Evolutionary conservation across 768 basidiomycete genomes (phyloP).

Genomic region (Boletales sp.): DNA sequence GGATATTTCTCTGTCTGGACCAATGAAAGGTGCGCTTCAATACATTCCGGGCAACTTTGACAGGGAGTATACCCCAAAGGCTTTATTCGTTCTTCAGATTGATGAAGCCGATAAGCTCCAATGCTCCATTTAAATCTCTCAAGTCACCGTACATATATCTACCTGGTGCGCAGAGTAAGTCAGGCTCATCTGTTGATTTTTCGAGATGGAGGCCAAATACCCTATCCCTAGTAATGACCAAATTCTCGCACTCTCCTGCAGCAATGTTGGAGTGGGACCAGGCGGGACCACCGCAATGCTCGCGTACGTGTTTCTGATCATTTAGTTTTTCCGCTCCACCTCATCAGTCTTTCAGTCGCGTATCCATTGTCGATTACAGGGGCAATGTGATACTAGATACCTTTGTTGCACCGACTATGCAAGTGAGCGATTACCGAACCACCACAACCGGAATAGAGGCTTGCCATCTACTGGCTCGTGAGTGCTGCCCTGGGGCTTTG

Average conservation of each 20-base stretch:
- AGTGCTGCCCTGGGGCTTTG: conserved; percentile 5
- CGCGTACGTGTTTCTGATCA: conserved; percentile 50
- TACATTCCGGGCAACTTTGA: conserved; percentile 11
- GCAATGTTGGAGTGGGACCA: conserved; percentile 74
- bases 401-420: conserved; percentile 61
- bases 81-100: conserved; percentile 15
- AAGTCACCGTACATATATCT: conserved; percentile 24
- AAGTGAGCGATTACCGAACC: conserved; percentile 73
- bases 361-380: conserved; percentile 52
- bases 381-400: conserved; percentile 60
- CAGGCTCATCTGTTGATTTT: conserved; percentile 7
- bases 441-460: conserved; percentile 54
- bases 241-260: conserved; percentile 58
- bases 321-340: conserved; percentile 1
- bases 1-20: conserved; percentile 13
- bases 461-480: conserved; percentile 39
- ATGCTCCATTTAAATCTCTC: too few relatives aligned
- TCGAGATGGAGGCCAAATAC: conserved; percentile 31
- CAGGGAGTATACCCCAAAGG: conserved; percentile 13
- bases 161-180: conserved; percentile 17
- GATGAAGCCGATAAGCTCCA: conserved; percentile 25
- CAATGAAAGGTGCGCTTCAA: conserved; percentile 10
- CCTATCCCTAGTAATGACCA: conserved; percentile 38
- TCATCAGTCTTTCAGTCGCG: conserved; percentile 31
- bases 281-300: conserved; percentile 81